Evolutionary conservation across 768 basidiomycete genomes (phyloP).

Genomic region (Mycena polygramma): DNA sequence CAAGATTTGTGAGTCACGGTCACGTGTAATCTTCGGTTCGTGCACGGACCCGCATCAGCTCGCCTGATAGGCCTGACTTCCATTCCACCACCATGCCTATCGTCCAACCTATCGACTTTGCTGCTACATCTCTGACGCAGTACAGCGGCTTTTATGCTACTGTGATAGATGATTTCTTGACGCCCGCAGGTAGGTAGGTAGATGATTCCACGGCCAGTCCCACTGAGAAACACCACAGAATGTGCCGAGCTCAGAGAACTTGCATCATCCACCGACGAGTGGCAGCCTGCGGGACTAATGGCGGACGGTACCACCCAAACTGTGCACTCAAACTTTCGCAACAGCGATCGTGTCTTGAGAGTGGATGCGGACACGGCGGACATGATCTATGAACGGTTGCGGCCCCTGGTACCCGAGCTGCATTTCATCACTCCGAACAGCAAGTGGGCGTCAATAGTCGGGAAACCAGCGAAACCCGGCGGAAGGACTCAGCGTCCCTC

Average conservation of each 20-base stretch:
- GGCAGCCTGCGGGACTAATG: conserved; percentile 54
- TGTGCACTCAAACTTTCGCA: conserved; percentile 54
- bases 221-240: conserved; percentile 42
- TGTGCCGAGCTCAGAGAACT: conserved; percentile 54
- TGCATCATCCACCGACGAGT: conserved; percentile 51
- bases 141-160: conserved; percentile 57
- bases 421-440: conserved; percentile 47
- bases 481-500: conserved; percentile 44
- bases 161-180: conserved; percentile 58
- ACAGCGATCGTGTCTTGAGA: conserved; percentile 55
- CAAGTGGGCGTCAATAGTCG: conserved; percentile 51
- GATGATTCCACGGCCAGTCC: too few species aligned
- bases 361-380: conserved; percentile 51
- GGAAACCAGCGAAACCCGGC: conserved; percentile 19
- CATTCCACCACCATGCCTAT: conserved; percentile 19
- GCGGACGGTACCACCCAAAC: conserved; percentile 44
- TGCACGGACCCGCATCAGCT: too few species aligned
- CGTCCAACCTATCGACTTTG: conserved; percentile 51
- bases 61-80: too few species aligned
- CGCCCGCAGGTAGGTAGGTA: conserved; percentile 27
- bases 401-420: conserved; percentile 55
- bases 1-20: too few species aligned
- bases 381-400: conserved; percentile 52
- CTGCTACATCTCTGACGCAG: conserved; percentile 48
- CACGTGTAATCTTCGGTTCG: too few species aligned